Conservation (phyloP, 495 filamentous ascomycete genomes). For the Tuber umbilicatum region DNA sequence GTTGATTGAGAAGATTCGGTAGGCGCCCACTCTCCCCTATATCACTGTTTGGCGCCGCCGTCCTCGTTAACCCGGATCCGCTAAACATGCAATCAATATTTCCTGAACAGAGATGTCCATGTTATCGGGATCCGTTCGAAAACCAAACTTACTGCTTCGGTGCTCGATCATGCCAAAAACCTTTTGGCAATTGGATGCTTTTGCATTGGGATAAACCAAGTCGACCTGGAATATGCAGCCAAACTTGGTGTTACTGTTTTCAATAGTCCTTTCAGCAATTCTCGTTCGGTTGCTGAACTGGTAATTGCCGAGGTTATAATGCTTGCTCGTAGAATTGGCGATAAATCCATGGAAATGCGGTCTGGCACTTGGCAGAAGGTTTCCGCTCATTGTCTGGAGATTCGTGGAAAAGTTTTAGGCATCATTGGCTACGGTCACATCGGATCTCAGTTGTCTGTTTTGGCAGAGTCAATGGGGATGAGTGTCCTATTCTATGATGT, state of each 20-base stretch:
- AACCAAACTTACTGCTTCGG: constrained; percentile 81
- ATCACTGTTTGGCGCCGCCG: constrained; percentile 5
- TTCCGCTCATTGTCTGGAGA: constrained; percentile 92
- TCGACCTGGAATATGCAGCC: constrained; percentile 87
- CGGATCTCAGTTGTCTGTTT: constrained; percentile 88
- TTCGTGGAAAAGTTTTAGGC: constrained; percentile 91
- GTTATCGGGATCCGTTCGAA: constrained; percentile 98
- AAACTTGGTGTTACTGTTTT: constrained; percentile 92
- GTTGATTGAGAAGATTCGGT: constrained; percentile 95
- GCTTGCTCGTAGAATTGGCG: constrained; percentile 84
- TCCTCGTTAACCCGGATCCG: constrained; percentile 17
- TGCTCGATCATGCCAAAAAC: constrained; percentile 83
- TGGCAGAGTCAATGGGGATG: constrained; percentile 98
- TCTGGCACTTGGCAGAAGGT: constrained; percentile 96
- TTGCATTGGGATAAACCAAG: constrained; percentile 98
- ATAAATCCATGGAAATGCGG: constrained; percentile 93
- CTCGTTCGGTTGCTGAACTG: constrained; percentile 89
- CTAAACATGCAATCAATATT: constrained; percentile 19
- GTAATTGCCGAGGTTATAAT: constrained; percentile 90
- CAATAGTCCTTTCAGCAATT: constrained; percentile 98
- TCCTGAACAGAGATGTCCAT: constrained; percentile 68
- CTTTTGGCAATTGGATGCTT: constrained; percentile 96
- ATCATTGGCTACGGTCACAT: constrained; percentile 98
- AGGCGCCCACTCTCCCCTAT: constrained; percentile 41
- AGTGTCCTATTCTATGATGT: constrained; percentile 93